Evolutionary conservation across 2,329 filamentous ascomycete species (phyloP), one percentile per base, ranked within the genome.

Genomic region (Xylariaceae sp.): DNA sequence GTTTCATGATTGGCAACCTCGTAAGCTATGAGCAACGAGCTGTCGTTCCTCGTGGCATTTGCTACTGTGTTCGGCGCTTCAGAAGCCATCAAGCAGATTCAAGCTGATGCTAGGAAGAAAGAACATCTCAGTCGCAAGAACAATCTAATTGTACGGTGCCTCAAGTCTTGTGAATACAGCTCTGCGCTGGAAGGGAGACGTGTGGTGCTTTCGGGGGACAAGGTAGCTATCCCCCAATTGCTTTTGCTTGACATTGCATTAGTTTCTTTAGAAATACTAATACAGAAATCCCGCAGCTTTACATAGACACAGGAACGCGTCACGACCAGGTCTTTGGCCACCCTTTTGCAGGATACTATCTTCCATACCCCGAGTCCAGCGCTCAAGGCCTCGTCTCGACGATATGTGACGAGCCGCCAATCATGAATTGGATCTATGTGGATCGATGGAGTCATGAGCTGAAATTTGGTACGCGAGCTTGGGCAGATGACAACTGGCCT

Each of bases 281-380:
- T 7, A 28, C 4, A 7, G 22, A 9, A 19, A 11, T 9, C 13
- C 44, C 31, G 36, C 48, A 73, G 68, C 65, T 79, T 22, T 79
- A 77, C 58, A 71, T 80, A 19, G 78, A 79, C 58, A 76, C 73
- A 4, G 71, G 68, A 34, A 53, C 63, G 44, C 57, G 70, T 36
- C 60, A 69, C 33, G 60, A 66, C 0, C 51, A 60, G 33, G 47
- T 49, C 12, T 64, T 65, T 46, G 75, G 77, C 1, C 79, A 83
- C 60, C 73, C 76, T 0, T 82, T 80, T 59, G 72, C 78, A 2
- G 80, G 80, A 14, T 83, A 83, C 59, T 82, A 75, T 59, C 70
- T 83, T 12, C 75, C 79, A 0, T 82, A 82, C 57, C 79, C 80
- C 5, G 79, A 80, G 6, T 52, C 68, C 16, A 63, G 65, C 10